Percentiles rank a stretch among this genome's conserved stretches.
Evolutionary conservation across 139 green algal genomes (phyloP).

Genomic region (Bryopsis sp.): DNA sequence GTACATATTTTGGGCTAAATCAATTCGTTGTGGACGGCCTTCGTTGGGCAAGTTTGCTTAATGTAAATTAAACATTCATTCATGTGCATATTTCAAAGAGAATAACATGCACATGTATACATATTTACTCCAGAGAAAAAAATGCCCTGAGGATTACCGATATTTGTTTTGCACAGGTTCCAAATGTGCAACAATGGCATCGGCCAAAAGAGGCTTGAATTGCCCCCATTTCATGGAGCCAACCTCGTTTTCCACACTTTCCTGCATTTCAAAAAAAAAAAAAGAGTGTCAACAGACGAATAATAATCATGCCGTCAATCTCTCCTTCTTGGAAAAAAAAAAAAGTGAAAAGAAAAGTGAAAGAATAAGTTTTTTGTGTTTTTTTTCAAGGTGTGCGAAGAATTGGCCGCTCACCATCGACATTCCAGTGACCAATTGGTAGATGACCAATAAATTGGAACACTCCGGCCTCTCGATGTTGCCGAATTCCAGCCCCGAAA

Average conservation of each 20-base stretch:
- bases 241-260: slow-evolving; percentile 47
- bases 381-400: too few species aligned
- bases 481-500: slow-evolving; percentile 74
- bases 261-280: background rate
- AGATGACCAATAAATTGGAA: slow-evolving; percentile 93
- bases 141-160: background rate
- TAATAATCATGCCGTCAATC: too few species aligned
- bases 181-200: slow-evolving; percentile 88
- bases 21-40: background rate
- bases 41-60: too few species aligned
- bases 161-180: slow-evolving; percentile 74
- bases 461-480: slow-evolving; percentile 87
- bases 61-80: too few species aligned
- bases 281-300: too few species aligned
- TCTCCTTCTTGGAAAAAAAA: too few species aligned
- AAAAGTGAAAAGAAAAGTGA: too few species aligned
- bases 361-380: too few species aligned
- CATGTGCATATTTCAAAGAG: background rate
- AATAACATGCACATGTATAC: slow-evolving; percentile 14
- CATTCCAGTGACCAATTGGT: slow-evolving; percentile 73
- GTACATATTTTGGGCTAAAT: background rate
- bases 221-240: slow-evolving; percentile 75
- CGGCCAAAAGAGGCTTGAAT: slow-evolving; percentile 91
- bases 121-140: slow-evolving; percentile 4
- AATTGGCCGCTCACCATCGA: slow-evolving; percentile 63